Conservation (phyloP, 116 monocot species). For the Zostera marina region DNA sequence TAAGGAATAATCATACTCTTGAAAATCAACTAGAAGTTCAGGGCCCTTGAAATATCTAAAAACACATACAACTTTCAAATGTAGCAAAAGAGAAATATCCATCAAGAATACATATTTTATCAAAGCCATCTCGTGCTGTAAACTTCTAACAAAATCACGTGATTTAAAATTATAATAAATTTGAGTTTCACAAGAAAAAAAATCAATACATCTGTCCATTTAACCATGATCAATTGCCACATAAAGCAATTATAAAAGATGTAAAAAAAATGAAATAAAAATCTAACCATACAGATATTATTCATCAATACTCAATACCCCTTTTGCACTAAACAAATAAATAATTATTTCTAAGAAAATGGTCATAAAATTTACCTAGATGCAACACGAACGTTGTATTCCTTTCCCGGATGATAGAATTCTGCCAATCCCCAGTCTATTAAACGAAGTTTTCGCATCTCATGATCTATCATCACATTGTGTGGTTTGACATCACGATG, state of each 20-base stretch:
- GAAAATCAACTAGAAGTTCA: constrained; percentile 84
- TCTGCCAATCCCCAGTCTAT: constrained; percentile 98
- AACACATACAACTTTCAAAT: neutral
- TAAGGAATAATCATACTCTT: constrained; percentile 97
- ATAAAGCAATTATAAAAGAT: too few relatives aligned
- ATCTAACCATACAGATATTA: too few relatives aligned
- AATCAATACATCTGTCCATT: too few relatives aligned
- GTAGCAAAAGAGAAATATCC: neutral
- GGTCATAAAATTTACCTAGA: constrained; percentile 30
- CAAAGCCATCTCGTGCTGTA: too few relatives aligned
- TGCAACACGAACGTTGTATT: constrained; percentile 86
- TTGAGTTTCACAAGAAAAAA: too few relatives aligned
- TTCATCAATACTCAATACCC: too few relatives aligned
- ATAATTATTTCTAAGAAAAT: neutral
- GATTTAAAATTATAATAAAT: too few relatives aligned
- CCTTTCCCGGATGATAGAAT: constrained; percentile 90
- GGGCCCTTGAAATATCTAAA: constrained; percentile 84
- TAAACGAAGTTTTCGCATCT: constrained; percentile 71
- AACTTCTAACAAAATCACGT: too few relatives aligned
- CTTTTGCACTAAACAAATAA: neutral
- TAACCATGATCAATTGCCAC: too few relatives aligned
- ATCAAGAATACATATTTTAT: too few relatives aligned
- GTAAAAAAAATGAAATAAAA: too few relatives aligned
- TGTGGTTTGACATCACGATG: constrained; percentile 96
- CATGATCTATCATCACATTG: constrained; percentile 94